These are phyloP conservation scores for Pyrenophora seminiperda DNA, from an alignment of 2,329 filamentous ascomycete genomes.

Conservation along the genomic window DNA sequence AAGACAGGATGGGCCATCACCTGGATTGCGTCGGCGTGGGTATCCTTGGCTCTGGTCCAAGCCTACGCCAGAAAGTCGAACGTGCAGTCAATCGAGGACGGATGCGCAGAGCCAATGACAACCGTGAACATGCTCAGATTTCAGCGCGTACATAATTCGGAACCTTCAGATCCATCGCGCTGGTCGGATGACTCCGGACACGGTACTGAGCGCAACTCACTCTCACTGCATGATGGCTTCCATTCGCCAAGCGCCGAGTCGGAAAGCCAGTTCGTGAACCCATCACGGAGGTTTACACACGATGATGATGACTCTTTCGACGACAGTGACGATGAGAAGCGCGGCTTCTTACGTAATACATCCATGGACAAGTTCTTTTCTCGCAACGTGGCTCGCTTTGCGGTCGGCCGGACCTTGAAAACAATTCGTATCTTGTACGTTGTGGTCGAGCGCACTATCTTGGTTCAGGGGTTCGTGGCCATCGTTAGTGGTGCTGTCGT, in stretches of 20 bases:
- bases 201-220: conserved; percentile 71
- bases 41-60: conserved; percentile 69
- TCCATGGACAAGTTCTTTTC: conserved; percentile 59
- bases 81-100: conserved; percentile 24
- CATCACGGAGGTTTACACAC: conserved; percentile 46
- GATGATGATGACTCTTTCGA: conserved; percentile 54
- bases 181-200: conserved; percentile 59
- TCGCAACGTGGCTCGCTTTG: conserved; percentile 59
- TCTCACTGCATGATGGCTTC: conserved; percentile 69
- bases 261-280: conserved; percentile 46
- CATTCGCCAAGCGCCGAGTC: conserved; percentile 64
- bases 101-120: conserved; percentile 37
- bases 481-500: conserved; percentile 75
- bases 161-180: conserved; percentile 33
- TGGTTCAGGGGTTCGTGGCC: conserved; percentile 77
- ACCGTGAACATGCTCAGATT: conserved; percentile 47
- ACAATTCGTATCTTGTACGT: conserved; percentile 66
- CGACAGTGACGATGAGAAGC: conserved; percentile 53
- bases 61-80: conserved; percentile 60
- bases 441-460: conserved; percentile 73
- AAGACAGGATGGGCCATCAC: conserved; percentile 85
- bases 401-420: conserved; percentile 62
- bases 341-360: conserved; percentile 54
- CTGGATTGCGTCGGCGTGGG: conserved; percentile 72
- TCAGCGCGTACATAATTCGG: conserved; percentile 44